Conservation (phyloP, 129 eudicot genomes). For the Rutidosis leptorrhynchoides region DNA sequence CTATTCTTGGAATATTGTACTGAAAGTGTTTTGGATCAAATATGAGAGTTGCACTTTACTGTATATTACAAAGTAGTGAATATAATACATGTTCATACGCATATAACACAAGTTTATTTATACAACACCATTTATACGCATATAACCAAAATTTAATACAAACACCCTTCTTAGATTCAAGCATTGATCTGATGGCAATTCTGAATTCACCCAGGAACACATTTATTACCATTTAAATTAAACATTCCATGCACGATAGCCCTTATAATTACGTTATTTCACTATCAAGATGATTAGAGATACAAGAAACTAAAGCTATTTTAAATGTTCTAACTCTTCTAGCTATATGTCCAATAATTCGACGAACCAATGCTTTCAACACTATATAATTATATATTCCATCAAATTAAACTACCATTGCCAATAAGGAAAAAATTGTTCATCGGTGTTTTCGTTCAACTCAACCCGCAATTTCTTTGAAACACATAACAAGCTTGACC, state of each 20-base stretch:
- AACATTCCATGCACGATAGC: background rate
- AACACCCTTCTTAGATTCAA: background rate
- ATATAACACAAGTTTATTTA: too few species aligned
- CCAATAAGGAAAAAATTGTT: slow-evolving; percentile 19
- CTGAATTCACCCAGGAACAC: background rate
- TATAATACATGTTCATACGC: too few species aligned
- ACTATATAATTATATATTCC: too few species aligned
- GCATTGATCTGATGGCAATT: too few species aligned
- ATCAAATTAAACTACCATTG: slow-evolving; percentile 19
- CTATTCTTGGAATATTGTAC: too few species aligned
- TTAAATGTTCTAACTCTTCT: background rate
- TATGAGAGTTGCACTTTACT: too few species aligned
- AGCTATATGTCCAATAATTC: slow-evolving; percentile 13
- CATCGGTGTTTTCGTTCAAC: slow-evolving; percentile 14
- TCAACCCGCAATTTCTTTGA: slow-evolving; percentile 8
- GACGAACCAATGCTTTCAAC: background rate
- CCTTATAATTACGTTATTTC: background rate
- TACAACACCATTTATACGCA: too few species aligned
- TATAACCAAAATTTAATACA: background rate
- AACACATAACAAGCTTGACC: slow-evolving; percentile 39
- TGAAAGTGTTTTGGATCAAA: too few species aligned
- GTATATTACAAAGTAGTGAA: too few species aligned
- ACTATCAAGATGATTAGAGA: background rate
- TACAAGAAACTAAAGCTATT: background rate
- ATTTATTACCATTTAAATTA: background rate